Base-by-base conservation (phyloP, 139 green algal genomes). In the Volvox africanus region DNA sequence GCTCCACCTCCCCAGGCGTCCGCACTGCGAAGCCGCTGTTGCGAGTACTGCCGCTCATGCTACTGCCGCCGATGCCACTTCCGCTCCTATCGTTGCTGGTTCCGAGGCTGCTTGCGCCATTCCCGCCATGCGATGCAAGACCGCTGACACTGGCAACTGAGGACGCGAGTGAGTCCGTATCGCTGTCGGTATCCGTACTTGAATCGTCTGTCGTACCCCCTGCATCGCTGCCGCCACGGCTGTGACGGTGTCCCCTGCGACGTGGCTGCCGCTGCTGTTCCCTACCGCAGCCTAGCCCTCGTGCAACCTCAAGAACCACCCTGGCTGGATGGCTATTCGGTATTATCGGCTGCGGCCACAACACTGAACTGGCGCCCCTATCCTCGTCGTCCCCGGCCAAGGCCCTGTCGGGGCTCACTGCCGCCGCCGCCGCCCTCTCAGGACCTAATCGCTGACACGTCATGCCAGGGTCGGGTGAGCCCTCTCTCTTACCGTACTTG, bases 301-400 rank as follows among this genome's bases (percentile, higher is more conserved):
- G 83, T 17, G 67, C 76, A 32, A 30, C 55, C 87, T 28, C 76
- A 33, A 91, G 36, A 33, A 78, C 33, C 18, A 55, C 87, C 87
- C 12, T 20, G 26, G 50, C 71, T 1, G 81, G 55, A 6, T 21
- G n/a, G 28, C 81, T 77, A 33, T 55, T 0, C 30, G 61, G 61
- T 3, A 32, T 21, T 55, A 33, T 61, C 30, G 61, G 61, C 61
- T 28, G 30, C 55, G 26, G 24, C 44, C 17, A 17, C 55, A 26
- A 14, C 44, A 55, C 44, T 16, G 65, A 26, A 28, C 21, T 24
- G 65, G 11, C 65, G 12, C 21, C 65, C 65, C 9, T 28, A 73
- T 16, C 65, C 9, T 16, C 24, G 65, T 73, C 24, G 65, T 2
- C 65, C 16, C 65, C 65, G 65, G 6, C 6, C 65, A 16, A 11